Percentiles rank a stretch among this genome's conserved stretches.
Evolutionary conservation across 306 rosid genomes (phyloP).

Genomic region (Senna siamea): DNA sequence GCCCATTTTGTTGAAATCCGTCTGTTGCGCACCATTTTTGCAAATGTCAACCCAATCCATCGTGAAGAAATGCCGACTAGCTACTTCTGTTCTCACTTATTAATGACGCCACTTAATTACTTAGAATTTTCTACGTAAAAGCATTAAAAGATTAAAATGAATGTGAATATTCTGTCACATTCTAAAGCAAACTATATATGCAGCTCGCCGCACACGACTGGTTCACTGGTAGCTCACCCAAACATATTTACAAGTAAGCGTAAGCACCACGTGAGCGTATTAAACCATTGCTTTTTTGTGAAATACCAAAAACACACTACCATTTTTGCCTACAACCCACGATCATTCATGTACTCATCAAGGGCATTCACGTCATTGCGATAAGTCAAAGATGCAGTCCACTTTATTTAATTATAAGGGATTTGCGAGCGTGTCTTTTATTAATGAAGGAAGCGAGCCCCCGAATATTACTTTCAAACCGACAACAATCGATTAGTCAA

Average conservation of each 20-base stretch:
- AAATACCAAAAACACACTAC: background rate
- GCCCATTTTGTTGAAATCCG: background rate
- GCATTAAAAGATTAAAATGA: too few relatives aligned
- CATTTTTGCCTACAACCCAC: background rate
- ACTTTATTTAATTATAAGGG: too few relatives aligned
- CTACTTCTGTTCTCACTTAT: too few relatives aligned
- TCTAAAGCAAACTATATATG: too few relatives aligned
- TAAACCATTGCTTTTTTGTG: too few relatives aligned
- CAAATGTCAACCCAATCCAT: background rate
- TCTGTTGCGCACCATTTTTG: background rate
- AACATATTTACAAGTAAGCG: background rate
- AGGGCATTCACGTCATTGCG: background rate
- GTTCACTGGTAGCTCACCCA: too few relatives aligned
- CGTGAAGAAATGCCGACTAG: background rate
- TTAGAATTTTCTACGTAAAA: too few relatives aligned
- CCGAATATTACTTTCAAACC: slow-evolving; percentile 1
- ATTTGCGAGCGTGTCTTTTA: background rate
- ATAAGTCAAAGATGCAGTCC: background rate
- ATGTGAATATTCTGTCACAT: too few relatives aligned
- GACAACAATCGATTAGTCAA: background rate
- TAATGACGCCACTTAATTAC: too few relatives aligned
- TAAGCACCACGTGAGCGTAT: background rate
- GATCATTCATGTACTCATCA: background rate
- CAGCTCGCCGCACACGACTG: too few relatives aligned
- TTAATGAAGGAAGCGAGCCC: background rate